These are phyloP conservation scores for Populus davidiana DNA, from an alignment of 345 rosid species.

Conservation along the genomic window DNA sequence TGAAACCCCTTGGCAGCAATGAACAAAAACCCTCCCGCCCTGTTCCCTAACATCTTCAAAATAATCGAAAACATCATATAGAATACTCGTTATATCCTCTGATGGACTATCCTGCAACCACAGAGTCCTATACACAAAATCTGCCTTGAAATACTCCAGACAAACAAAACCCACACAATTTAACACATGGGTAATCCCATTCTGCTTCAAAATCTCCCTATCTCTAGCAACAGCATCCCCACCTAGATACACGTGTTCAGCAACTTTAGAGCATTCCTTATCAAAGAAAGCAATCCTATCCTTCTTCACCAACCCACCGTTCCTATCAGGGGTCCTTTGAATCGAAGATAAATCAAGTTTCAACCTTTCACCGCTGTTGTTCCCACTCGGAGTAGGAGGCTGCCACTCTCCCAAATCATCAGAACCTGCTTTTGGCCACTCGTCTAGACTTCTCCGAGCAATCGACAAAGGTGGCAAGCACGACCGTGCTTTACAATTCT, in stretches of 20 bases:
- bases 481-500: conserved; percentile 76
- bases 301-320: conserved; percentile 72
- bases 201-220: conserved; percentile 67
- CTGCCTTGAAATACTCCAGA: conserved; percentile 91
- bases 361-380: conserved; percentile 75
- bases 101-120: conserved; percentile 99
- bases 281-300: conserved; percentile 93
- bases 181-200: conserved; percentile 87
- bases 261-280: conserved; percentile 95
- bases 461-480: conserved; percentile 89
- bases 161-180: conserved; percentile 98
- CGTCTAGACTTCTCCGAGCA: conserved; percentile 88
- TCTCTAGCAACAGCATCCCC: conserved; percentile 97
- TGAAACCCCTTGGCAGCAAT: conserved; percentile 97
- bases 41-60: conserved; percentile 98
- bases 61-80: conserved; percentile 97
- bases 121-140: conserved; percentile 83
- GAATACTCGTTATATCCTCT: conserved; percentile 96
- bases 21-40: conserved; percentile 89
- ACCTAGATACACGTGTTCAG: conserved; percentile 90
- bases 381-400: conserved; percentile 84
- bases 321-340: conserved; percentile 58
- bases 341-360: conserved; percentile 90
- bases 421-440: conserved; percentile 97
- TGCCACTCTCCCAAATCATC: conserved; percentile 98